Base-by-base conservation (phyloP, 2,329 filamentous ascomycete genomes). In the Hypoxylon sp. region DNA sequence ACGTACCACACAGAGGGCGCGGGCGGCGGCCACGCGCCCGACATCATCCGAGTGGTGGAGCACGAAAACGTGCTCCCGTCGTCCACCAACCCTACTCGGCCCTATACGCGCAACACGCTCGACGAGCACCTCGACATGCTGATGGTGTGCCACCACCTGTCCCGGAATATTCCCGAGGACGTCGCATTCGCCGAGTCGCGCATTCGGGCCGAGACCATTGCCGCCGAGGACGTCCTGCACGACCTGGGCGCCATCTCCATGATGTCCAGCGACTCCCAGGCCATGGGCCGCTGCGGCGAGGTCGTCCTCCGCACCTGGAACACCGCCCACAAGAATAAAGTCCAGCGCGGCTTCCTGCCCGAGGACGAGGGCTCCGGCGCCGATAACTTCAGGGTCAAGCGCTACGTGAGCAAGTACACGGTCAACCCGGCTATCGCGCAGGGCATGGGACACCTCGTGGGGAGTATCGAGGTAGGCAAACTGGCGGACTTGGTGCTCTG, bases 51-150 rank as follows among this genome's bases (percentile, higher is more conserved):
- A 30, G 94, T 98, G 0, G 95, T 98, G 10, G 94, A 97, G 80
- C 91, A 95, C 76, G 82, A 88, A 53, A 96, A 98, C 77, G 94
- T 98, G 1, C 87, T 98, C 0, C 95, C 95, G 0, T 94, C 91
- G 4, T 95, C 91, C 51, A 98, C 95, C 0, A 98, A 97, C 79
- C 95, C 95, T 0, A 98, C 95, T 1, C 86, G 95, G 1, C 95
- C 95, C 0, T 98, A 90, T 81, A 98, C 95, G 1, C 85, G 87
- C 72, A 98, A 98, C 83, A 98, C 95, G 0, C 87, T 98, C 0
- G 95, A 98, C 77, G 95, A 98, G 81, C 95, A 98, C 81, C 88
- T 98, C 13, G 95, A 98, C 82, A 98, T 98, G 95, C 84, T 98
- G 51, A 98, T 98, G 95, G 94, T 97, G 40, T 98, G 95, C 84